These are phyloP conservation scores for Theileria sp. DNA, from an alignment of 169 alveolate species.

Conservation along the genomic window DNA sequence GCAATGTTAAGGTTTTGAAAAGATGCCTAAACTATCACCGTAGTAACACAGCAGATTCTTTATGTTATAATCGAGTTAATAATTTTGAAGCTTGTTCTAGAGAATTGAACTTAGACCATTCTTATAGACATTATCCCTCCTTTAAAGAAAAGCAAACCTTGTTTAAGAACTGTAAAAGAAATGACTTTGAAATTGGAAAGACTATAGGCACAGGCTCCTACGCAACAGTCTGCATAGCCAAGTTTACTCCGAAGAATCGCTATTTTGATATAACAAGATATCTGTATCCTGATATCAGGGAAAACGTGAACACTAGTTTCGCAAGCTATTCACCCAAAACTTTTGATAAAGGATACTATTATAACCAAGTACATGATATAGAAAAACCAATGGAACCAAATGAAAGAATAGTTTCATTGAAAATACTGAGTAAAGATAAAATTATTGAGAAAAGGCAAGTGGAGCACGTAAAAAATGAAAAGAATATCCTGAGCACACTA, in stretches of 20 bases:
- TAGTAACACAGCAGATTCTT: neutral
- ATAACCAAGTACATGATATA: neutral
- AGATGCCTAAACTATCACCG: neutral
- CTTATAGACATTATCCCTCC: neutral
- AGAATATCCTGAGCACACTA: conserved; percentile 58
- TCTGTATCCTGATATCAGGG: neutral
- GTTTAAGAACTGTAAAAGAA: conserved; percentile 20
- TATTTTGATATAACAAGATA: neutral
- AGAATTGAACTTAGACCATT: neutral
- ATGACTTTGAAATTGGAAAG: conserved; percentile 48
- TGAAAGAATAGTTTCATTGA: conserved; percentile 59
- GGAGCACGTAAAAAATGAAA: conserved; percentile 69
- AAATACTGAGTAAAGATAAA: conserved; percentile 70
- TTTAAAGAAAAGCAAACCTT: neutral
- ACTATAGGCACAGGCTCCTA: conserved; percentile 67
- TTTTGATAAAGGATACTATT: neutral
- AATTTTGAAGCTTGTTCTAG: neutral
- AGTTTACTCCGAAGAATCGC: neutral
- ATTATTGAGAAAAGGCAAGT: conserved; percentile 66
- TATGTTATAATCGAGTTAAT: neutral
- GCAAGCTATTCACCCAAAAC: neutral
- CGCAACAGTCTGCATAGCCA: conserved; percentile 62
- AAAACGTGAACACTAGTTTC: neutral
- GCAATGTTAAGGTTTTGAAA: neutral
- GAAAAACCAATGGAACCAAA: neutral